Base-by-base conservation (phyloP, 495 filamentous ascomycete species). In the Staphylotrichum longicolle region DNA sequence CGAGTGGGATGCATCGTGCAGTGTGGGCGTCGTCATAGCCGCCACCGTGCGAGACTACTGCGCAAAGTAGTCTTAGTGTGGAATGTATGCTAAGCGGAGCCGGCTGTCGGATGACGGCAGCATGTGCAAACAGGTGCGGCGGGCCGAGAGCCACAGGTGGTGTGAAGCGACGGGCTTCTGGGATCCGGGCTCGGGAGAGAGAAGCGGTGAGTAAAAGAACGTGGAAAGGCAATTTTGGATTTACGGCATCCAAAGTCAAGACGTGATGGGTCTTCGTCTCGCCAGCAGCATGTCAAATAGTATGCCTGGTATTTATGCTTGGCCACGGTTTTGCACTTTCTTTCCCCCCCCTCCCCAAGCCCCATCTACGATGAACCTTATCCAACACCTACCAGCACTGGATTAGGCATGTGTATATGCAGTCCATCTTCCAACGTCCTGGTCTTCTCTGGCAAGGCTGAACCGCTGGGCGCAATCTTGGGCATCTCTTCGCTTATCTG, bases 361-460 rank as follows among this genome's bases (percentile, higher is more conserved):
- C 48, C 48, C 33, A 51, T 5, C 10, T 51, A 4, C 4, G 12
- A 15, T 7, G 10, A 12, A 14, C 10, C 10, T n/a, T 35, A 2
- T 35, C 3, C 2, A 51, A n/a, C n/a, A n/a, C n/a, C 12, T 3
- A 8, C 27, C 27, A 4, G 48, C 12, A 35, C 5, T 12, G 27
- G 7, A 12, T 51, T 20, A 14, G 48, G 32, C 32, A 35, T 32
- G 8, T n/a, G n/a, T n/a, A 35, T n/a, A 39, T 53, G 35, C 50
- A 12, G 34, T n/a, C 27, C 50, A 33, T 39, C n/a, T 15, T 27
- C 3, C 5, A 3, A 27, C 34, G 0, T 40, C 14, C 11, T 8
- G 50, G 50, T 20, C 50, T 12, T n/a, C 46, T 53, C 39, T 53
- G 50, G 6, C 50, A 53, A 40, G 50, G 50, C 50, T 39, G 3